phyloP scores from a whole-genome alignment of 495 filamentous ascomycete genomes.

The Bombardia bombarda region DNA sequence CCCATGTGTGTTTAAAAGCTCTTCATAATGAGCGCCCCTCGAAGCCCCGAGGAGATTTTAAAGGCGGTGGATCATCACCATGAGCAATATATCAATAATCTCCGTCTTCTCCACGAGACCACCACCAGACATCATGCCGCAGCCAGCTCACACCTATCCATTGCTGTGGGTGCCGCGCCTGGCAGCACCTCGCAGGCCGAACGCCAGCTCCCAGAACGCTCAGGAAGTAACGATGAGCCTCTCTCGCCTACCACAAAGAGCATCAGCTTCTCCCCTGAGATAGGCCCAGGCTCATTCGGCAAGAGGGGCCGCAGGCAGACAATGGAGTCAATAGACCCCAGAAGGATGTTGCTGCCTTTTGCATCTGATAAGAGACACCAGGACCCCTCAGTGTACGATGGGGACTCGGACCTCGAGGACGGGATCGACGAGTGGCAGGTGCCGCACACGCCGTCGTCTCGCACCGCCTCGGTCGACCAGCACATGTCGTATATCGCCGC shows the following conservation, averaged over 20 bases:
- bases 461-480: not conserved
- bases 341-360: not conserved
- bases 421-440: constrained; percentile 17
- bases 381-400: constrained; percentile 14
- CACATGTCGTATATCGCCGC: constrained; percentile 14
- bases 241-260: constrained; percentile 9
- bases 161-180: no score
- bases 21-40: not conserved
- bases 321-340: constrained; percentile 3
- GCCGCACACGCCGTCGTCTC: constrained; percentile 4
- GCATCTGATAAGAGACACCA: constrained; percentile 2
- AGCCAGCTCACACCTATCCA: no score
- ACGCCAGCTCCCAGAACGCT: no score
- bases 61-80: constrained; percentile 26
- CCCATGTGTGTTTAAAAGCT: no score
- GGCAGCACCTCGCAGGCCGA: no score
- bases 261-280: constrained; percentile 9
- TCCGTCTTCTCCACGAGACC: constrained; percentile 24
- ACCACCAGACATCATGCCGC: no score
- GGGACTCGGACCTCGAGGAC: constrained; percentile 16
- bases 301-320: constrained; percentile 2
- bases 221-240: constrained; percentile 2
- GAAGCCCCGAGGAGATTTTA: constrained; percentile 24
- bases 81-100: constrained; percentile 27
- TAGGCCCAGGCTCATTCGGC: not conserved